Evolutionary conservation across 2,329 filamentous ascomycete genomes (phyloP).

Genomic region (Fusarium redolens): DNA sequence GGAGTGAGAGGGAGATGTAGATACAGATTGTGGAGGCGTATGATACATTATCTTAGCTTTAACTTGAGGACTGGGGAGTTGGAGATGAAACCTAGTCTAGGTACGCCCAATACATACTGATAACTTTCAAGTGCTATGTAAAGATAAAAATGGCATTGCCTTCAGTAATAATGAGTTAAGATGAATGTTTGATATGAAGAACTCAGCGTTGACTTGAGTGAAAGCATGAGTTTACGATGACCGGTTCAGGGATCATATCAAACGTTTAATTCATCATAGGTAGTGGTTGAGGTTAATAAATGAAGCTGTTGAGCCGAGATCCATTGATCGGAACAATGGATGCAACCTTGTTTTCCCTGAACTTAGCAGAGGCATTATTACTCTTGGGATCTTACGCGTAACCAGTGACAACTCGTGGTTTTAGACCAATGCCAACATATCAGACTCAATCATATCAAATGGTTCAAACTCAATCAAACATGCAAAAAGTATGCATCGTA

Average conservation of each 20-base stretch:
- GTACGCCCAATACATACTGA: constrained; percentile 33
- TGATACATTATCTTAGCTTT: constrained; percentile 28
- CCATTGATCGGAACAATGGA: constrained; percentile 8
- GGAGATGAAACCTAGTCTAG: constrained; percentile 20
- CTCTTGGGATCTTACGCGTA: background rate
- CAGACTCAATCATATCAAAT: background rate
- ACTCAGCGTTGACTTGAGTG: background rate
- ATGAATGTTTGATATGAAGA: no score
- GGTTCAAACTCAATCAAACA: constrained; percentile 1
- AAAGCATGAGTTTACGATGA: background rate
- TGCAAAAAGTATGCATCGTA: background rate
- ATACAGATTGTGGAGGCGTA: constrained; percentile 39
- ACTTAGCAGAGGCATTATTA: background rate
- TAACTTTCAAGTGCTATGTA: background rate
- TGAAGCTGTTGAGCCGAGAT: constrained; percentile 23
- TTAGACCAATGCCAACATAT: background rate
- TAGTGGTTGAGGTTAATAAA: constrained; percentile 21
- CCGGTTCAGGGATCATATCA: background rate
- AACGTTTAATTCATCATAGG: background rate
- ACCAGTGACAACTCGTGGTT: background rate
- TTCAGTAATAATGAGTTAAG: background rate
- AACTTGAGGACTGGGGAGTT: constrained; percentile 18
- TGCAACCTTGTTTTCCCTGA: constrained; percentile 16
- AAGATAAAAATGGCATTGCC: background rate
- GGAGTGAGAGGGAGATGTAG: constrained; percentile 29